Evolutionary conservation across 2,329 filamentous ascomycete species (phyloP).

Genomic region (Parastagonospora avenae): DNA sequence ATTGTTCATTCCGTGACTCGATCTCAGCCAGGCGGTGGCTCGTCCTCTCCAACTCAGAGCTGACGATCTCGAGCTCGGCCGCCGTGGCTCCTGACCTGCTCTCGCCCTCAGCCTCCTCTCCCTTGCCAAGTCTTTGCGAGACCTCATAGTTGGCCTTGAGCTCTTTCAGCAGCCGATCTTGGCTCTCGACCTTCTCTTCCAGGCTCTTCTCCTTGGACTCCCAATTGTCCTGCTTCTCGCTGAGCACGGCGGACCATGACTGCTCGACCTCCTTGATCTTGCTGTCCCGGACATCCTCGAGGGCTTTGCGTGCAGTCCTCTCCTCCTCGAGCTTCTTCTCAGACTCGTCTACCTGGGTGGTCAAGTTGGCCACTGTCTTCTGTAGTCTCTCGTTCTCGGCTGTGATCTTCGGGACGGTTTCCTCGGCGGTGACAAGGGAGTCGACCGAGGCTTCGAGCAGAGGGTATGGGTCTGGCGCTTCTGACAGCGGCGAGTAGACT

Average conservation of each 20-base stretch:
- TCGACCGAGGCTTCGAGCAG: constrained; percentile 96
- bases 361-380: constrained; percentile 74
- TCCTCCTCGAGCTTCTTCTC: constrained; percentile 83
- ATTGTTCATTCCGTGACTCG: constrained; percentile 90
- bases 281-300: constrained; percentile 77
- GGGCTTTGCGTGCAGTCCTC: constrained; percentile 69
- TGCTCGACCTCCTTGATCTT: constrained; percentile 88
- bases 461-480: constrained; percentile 95
- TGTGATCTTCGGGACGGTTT: constrained; percentile 87
- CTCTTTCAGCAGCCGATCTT: constrained; percentile 89
- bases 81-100: constrained; percentile 70
- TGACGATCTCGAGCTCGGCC: constrained; percentile 92
- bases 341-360: constrained; percentile 79
- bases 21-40: constrained; percentile 86
- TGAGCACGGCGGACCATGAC: constrained; percentile 86
- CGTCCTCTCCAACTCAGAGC: constrained; percentile 87
- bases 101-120: constrained; percentile 66
- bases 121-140: constrained; percentile 81
- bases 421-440: constrained; percentile 87
- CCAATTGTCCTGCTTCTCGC: constrained; percentile 97
- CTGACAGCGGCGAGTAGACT: constrained; percentile 89
- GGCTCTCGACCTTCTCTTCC: constrained; percentile 92
- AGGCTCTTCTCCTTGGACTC: constrained; percentile 86
- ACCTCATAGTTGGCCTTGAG: constrained; percentile 98
- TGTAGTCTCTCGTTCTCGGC: constrained; percentile 89